Conservation (phyloP, 2,329 filamentous ascomycete species). For the Penicillium griseofulvum region DNA sequence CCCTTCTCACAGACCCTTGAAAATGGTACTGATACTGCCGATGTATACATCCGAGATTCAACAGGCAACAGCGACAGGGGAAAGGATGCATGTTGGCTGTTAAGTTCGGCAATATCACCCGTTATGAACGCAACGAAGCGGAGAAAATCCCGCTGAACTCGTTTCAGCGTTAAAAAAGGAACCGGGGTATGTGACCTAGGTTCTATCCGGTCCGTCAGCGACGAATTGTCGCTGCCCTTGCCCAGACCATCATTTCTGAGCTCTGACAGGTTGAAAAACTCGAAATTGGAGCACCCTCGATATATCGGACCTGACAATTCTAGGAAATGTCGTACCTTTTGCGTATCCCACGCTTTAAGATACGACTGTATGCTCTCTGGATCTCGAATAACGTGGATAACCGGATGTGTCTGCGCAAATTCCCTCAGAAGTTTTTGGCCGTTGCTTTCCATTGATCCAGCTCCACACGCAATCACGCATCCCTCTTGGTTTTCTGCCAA, state of each 20-base stretch:
- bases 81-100: constrained; percentile 49
- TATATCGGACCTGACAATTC: constrained; percentile 53
- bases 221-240: constrained; percentile 25
- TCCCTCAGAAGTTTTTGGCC: constrained; percentile 60
- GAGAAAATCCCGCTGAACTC: constrained; percentile 66
- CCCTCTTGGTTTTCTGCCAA: constrained; percentile 59
- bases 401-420: constrained; percentile 63
- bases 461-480: constrained; percentile 69
- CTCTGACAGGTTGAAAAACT: constrained; percentile 74
- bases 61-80: constrained; percentile 62
- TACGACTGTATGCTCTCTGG: constrained; percentile 63
- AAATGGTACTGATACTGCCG: constrained; percentile 62
- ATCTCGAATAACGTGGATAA: constrained; percentile 69
- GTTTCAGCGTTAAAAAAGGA: constrained; percentile 65
- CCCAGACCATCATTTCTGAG: constrained; percentile 30
- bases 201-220: constrained; percentile 33
- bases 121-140: constrained; percentile 65
- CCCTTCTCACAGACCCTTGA: constrained; percentile 54
- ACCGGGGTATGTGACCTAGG: constrained; percentile 46
- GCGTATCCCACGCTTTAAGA: constrained; percentile 55
- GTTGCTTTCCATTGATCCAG: constrained; percentile 65
- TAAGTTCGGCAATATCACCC: constrained; percentile 31
- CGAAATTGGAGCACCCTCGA: constrained; percentile 66
- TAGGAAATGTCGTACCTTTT: constrained; percentile 59
- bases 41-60: constrained; percentile 63